These are phyloP conservation scores for Fagus sylvatica DNA, from an alignment of 306 rosid genomes.

Conservation along the genomic window DNA sequence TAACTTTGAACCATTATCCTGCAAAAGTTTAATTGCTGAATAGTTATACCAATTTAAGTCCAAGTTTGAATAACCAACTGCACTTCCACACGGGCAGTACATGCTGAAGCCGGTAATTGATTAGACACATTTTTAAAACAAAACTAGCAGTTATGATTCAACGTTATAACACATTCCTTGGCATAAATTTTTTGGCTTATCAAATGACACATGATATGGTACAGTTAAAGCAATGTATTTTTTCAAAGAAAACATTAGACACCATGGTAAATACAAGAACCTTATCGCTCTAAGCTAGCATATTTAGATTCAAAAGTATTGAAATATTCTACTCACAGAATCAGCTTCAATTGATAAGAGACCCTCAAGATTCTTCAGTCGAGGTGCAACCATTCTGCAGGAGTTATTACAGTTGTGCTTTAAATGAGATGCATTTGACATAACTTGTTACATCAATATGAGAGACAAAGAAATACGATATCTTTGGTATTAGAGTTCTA, in stretches of 20 bases:
- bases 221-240: background rate
- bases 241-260: background rate
- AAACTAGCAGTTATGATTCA: background rate
- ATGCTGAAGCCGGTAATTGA: background rate
- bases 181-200: background rate
- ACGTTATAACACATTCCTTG: no score
- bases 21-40: slow-evolving; percentile 14
- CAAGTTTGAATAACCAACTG: background rate
- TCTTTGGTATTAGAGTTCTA: no score
- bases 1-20: slow-evolving; percentile 52
- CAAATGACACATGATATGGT: background rate
- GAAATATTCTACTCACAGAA: slow-evolving; percentile 45
- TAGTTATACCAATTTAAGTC: background rate
- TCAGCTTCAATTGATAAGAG: slow-evolving; percentile 35
- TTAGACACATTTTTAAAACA: background rate
- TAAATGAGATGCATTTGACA: slow-evolving; percentile 8
- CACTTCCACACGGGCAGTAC: background rate
- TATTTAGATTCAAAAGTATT: background rate
- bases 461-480: no score
- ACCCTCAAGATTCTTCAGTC: slow-evolving; percentile 60
- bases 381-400: slow-evolving; percentile 56
- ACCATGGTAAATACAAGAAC: background rate
- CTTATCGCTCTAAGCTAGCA: background rate
- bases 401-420: slow-evolving; percentile 5
- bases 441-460: slow-evolving; percentile 6